Conservation (phyloP, 371 early-diverging fungal genomes). For the Rhizopus microsporus region DNA sequence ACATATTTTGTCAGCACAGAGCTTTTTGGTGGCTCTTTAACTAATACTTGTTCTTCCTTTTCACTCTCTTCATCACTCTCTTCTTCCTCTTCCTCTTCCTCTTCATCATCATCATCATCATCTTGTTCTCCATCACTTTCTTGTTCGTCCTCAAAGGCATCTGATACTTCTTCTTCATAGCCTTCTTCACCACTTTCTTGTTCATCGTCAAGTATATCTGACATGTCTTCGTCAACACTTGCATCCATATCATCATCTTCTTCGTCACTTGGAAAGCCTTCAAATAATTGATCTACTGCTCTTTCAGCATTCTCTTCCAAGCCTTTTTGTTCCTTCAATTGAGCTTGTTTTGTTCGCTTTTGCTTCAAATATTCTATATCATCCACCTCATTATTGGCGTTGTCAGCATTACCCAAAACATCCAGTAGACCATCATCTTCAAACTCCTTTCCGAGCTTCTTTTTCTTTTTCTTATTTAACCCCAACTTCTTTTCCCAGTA, state of each 20-base stretch:
- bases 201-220: background rate
- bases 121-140: conserved; percentile 22
- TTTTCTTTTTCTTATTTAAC: conserved; percentile 59
- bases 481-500: conserved; percentile 80
- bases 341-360: conserved; percentile 40
- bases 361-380: conserved; percentile 49
- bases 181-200: conserved; percentile 6
- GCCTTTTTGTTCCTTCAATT: conserved; percentile 36
- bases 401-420: conserved; percentile 37
- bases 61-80: conserved; percentile 31
- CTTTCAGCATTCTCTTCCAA: conserved; percentile 47
- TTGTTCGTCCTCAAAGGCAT: conserved; percentile 23
- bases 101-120: conserved; percentile 26
- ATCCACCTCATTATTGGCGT: conserved; percentile 31
- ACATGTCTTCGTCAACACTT: conserved; percentile 3
- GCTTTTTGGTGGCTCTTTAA: conserved; percentile 33
- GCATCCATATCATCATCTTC: conserved; percentile 3
- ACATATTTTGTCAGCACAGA: conserved; percentile 66
- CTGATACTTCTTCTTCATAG: conserved; percentile 2
- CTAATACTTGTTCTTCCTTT: conserved; percentile 45
- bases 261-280: conserved; percentile 27
- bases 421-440: conserved; percentile 60
- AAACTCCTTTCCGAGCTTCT: conserved; percentile 54
- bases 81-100: conserved; percentile 27
- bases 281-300: conserved; percentile 39